A percentile compares a stretch with the other conserved stretches of the same genome.
These are phyloP conservation scores for Diutina sp. DNA, from an alignment of 1,139 yeast genomes.

Conservation along the genomic window DNA sequence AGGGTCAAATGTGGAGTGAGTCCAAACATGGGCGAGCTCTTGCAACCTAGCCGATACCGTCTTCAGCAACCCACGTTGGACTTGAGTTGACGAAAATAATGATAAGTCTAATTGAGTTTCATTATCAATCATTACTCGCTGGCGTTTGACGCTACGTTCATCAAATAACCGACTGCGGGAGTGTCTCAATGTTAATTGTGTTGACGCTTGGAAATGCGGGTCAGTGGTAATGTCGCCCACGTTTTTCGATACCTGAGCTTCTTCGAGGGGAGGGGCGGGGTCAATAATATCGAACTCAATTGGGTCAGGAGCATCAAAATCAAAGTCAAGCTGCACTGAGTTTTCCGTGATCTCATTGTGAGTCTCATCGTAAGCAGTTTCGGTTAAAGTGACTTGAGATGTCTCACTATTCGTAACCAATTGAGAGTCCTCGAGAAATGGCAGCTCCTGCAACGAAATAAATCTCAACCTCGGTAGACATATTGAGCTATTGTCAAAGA, in stretches of 20 bases:
- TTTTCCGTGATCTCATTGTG: neutral
- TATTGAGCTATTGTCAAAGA: neutral
- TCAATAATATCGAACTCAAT: neutral
- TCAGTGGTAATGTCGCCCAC: neutral
- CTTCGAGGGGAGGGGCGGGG: neutral
- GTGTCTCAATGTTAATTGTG: neutral
- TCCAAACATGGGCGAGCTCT: neutral
- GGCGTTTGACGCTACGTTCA: neutral
- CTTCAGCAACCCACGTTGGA: neutral
- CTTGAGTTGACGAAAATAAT: neutral
- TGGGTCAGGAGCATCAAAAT: neutral
- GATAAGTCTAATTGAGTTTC: neutral
- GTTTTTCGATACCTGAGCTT: neutral
- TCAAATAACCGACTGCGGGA: neutral
- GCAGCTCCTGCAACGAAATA: neutral
- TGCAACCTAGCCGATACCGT: neutral
- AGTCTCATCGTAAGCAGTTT: neutral
- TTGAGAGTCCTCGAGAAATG: neutral
- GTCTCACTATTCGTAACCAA: neutral
- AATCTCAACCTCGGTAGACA: neutral
- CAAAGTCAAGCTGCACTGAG: neutral
- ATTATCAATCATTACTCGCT: neutral
- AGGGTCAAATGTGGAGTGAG: neutral
- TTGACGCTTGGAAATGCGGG: neutral
- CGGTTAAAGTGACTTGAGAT: neutral